Evolutionary conservation across 306 rosid species (phyloP).

Genomic region (Biancaea sappan): DNA sequence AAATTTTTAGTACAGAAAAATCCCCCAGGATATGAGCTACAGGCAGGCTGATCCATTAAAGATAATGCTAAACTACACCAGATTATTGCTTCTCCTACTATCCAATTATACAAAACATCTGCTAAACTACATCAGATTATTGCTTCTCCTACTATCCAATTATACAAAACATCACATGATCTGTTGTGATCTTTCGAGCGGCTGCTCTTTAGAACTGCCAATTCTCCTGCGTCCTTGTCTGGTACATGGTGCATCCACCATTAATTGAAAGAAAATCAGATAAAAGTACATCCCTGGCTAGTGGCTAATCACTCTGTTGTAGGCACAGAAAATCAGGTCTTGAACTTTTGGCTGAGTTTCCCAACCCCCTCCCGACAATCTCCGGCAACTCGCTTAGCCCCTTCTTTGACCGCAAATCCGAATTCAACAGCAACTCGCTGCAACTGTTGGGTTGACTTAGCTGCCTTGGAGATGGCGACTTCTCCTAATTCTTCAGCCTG

Average conservation of each 20-base stretch:
- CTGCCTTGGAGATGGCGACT: constrained; percentile 52
- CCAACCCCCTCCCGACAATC: constrained; percentile 94
- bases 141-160: background rate
- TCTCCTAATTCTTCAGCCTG: constrained; percentile 60
- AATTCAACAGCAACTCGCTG: constrained; percentile 65
- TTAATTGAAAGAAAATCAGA: background rate
- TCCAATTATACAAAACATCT: background rate
- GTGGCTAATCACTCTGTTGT: background rate
- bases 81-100: background rate
- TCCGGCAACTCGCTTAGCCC: constrained; percentile 74
- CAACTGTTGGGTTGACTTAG: constrained; percentile 58
- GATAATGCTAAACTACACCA: background rate
- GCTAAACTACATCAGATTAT: background rate
- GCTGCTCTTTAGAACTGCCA: background rate
- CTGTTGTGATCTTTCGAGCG: background rate
- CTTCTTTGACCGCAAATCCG: constrained; percentile 60
- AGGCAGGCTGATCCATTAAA: background rate
- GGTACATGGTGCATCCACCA: background rate
- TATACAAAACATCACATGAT: background rate
- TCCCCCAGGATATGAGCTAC: background rate
- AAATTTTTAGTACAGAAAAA: background rate
- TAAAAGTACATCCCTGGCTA: background rate
- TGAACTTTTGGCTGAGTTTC: constrained; percentile 85
- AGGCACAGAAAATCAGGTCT: constrained; percentile 47
- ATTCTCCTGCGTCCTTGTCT: background rate